A percentile compares a stretch with the other conserved stretches of the same genome.
Evolutionary conservation across 2,329 filamentous ascomycete species (phyloP).

Genomic region (Pezicula rhizophila): DNA sequence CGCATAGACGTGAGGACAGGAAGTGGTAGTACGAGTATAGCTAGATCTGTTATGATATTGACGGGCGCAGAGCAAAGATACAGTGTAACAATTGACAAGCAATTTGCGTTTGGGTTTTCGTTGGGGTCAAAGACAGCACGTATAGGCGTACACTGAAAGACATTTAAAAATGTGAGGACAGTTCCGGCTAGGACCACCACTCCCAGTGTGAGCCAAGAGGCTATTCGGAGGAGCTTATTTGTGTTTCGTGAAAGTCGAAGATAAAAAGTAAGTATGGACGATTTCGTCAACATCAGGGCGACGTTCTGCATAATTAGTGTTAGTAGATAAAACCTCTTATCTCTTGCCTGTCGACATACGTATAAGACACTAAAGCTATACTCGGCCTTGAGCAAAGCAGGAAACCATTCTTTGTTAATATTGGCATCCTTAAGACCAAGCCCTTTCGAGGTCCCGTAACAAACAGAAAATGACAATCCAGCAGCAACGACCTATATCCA

Average conservation of each 20-base stretch:
- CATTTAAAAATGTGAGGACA: constrained; percentile 77
- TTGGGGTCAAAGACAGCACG: constrained; percentile 55
- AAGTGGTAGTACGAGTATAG: constrained; percentile 80
- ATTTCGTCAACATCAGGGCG: constrained; percentile 84
- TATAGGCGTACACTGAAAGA: constrained; percentile 78
- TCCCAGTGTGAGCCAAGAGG: constrained; percentile 72
- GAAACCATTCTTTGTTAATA: constrained; percentile 44
- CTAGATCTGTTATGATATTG: constrained; percentile 87
- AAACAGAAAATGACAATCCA: constrained; percentile 61
- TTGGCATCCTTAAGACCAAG: constrained; percentile 62
- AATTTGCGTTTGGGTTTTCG: constrained; percentile 30
- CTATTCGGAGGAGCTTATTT: constrained; percentile 68
- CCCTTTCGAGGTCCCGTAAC: constrained; percentile 56
- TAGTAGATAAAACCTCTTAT: not conserved
- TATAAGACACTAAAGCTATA: constrained; percentile 61
- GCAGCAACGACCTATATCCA: constrained; percentile 46
- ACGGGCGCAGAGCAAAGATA: constrained; percentile 75
- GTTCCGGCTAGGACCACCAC: constrained; percentile 75
- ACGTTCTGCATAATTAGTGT: constrained; percentile 57
- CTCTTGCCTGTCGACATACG: constrained; percentile 32
- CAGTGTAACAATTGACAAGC: constrained; percentile 50
- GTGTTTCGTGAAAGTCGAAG: constrained; percentile 73
- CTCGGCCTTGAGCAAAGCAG: constrained; percentile 51
- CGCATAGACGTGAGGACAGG: constrained; percentile 84
- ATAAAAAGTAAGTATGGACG: constrained; percentile 89